Evolutionary conservation across 176 grass and related monocot species (phyloP).

Genomic region (Oryza australiensis): DNA sequence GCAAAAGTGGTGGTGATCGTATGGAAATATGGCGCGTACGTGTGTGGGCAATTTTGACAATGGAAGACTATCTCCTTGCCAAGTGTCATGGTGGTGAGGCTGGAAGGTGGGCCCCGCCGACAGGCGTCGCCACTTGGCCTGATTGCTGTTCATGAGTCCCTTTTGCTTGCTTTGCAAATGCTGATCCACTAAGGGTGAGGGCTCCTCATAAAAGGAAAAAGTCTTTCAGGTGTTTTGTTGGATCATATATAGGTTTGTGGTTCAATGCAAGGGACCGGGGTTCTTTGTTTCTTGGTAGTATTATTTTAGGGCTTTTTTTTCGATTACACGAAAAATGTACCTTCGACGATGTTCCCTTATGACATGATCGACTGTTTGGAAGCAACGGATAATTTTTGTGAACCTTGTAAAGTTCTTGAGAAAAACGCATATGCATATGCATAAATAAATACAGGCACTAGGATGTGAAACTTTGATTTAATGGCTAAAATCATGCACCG

Average conservation of each 20-base stretch:
- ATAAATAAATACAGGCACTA: background rate
- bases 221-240: constrained; percentile 4
- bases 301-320: background rate
- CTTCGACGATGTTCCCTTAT: no score
- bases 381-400: no score
- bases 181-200: background rate
- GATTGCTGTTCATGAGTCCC: constrained; percentile 38
- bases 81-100: constrained; percentile 16
- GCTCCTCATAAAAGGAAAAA: background rate
- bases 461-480: background rate
- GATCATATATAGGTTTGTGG: background rate
- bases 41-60: background rate
- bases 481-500: background rate
- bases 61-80: no score
- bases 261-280: constrained; percentile 1
- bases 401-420: no score
- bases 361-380: no score
- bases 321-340: no score
- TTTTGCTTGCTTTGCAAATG: constrained; percentile 68
- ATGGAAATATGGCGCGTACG: background rate
- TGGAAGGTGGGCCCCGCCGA: background rate
- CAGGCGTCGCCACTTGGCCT: background rate
- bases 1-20: background rate
- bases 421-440: no score
- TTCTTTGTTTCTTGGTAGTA: background rate